phyloP scores from a whole-genome alignment of 805 yeast genomes.

The Candida loeiensis region DNA sequence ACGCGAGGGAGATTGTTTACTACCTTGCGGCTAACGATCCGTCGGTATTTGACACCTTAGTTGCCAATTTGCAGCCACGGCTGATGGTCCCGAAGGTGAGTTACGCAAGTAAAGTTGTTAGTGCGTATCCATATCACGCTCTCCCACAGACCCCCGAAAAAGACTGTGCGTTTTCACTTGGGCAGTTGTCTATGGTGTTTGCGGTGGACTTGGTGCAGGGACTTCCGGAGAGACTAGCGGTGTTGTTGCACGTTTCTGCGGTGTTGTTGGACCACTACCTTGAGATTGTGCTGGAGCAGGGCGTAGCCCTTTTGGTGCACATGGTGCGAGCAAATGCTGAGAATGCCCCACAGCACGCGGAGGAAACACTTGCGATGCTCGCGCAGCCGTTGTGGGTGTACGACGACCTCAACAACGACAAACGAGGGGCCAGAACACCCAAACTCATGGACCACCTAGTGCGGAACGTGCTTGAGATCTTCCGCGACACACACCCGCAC shows the following conservation, averaged over 20 bases:
- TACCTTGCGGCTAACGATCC: constrained; percentile 59
- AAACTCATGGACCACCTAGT: constrained; percentile 76
- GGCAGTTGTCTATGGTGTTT: constrained; percentile 82
- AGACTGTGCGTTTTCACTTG: constrained; percentile 78
- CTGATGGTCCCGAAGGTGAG: constrained; percentile 77
- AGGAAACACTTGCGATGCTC: constrained; percentile 53
- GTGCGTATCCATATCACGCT: constrained; percentile 31
- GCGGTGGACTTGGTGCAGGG: constrained; percentile 78
- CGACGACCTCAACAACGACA: constrained; percentile 76
- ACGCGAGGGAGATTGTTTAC: constrained; percentile 76
- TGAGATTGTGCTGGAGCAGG: constrained; percentile 78
- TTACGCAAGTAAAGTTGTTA: constrained; percentile 45
- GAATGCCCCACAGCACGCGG: not conserved
- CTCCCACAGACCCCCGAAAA: constrained; percentile 30
- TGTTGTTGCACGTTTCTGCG: constrained; percentile 73
- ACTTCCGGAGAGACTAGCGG: constrained; percentile 58
- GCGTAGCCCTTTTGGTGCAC: constrained; percentile 70
- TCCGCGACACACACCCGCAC: constrained; percentile 43
- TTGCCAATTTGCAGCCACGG: constrained; percentile 74
- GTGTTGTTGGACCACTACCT: constrained; percentile 86
- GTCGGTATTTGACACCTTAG: constrained; percentile 54
- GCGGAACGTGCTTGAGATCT: constrained; percentile 56
- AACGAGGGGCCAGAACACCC: constrained; percentile 78
- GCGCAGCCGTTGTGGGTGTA: constrained; percentile 67
- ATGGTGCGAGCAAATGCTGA: constrained; percentile 34